Conservation (phyloP, 352 stramenopile genomes). For the Globisporangium parvum region DNA sequence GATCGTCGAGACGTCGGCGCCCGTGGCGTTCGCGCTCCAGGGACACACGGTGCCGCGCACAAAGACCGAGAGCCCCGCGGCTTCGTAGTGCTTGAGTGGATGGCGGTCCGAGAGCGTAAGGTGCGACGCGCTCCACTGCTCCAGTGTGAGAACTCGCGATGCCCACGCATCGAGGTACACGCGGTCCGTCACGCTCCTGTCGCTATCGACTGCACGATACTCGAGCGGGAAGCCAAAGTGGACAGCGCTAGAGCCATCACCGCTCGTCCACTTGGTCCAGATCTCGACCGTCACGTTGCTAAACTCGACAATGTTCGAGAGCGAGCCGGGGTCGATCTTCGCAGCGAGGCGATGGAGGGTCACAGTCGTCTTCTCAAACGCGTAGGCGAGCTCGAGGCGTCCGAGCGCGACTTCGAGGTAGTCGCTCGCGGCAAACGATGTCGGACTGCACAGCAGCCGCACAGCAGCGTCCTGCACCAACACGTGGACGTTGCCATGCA, state of each 20-base stretch:
- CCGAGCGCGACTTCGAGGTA: conserved; percentile 47
- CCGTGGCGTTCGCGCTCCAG: conserved; percentile 1
- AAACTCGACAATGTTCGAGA: conserved; percentile 59
- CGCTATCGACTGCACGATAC: conserved; percentile 12
- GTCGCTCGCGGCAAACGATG: conserved; percentile 46
- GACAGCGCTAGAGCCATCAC: conserved; percentile 16
- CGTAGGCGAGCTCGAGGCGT: conserved; percentile 25
- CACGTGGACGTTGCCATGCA: conserved; percentile 49
- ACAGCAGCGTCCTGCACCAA: conserved; percentile 33
- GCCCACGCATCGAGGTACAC: conserved; percentile 15
- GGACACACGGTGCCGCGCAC: conserved; percentile 37
- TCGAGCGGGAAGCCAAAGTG: conserved; percentile 51
- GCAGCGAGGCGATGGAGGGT: conserved; percentile 35
- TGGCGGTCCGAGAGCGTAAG: not conserved
- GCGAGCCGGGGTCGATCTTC: conserved; percentile 63
- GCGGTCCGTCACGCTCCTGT: not conserved
- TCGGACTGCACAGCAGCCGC: conserved; percentile 34
- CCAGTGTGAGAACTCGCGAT: conserved; percentile 7
- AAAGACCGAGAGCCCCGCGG: conserved; percentile 31
- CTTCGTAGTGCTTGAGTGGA: conserved; percentile 24
- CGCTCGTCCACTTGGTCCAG: conserved; percentile 36
- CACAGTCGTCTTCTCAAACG: conserved; percentile 24
- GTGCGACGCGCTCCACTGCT: conserved; percentile 1
- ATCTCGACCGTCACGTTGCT: conserved; percentile 39
- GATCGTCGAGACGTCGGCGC: conserved; percentile 7